Percentiles rank a stretch among this genome's conserved stretches.
Evolutionary conservation across 73 alveolate species (phyloP).

Genomic region (Paramecium pentaurelia): DNA sequence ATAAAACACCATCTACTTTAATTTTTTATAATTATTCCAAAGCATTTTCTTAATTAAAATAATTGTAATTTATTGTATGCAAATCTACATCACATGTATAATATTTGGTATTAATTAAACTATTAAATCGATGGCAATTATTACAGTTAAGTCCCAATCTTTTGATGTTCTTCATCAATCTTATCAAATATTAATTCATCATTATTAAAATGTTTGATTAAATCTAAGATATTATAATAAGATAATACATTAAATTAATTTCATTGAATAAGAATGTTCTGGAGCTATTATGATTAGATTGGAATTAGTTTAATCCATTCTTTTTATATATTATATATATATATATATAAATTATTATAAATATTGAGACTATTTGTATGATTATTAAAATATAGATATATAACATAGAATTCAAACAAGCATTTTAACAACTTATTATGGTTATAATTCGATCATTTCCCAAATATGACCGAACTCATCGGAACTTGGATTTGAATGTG

Average conservation of each 20-base stretch:
- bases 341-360: neutral
- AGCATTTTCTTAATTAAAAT: neutral
- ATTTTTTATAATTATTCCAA: neutral
- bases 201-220: neutral
- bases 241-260: neutral
- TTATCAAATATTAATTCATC: neutral
- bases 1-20: neutral
- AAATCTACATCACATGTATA: neutral
- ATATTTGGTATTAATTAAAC: neutral
- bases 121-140: neutral
- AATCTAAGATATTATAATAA: neutral
- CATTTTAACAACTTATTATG: conserved; percentile 43
- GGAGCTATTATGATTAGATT: neutral
- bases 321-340: neutral
- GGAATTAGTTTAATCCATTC: neutral
- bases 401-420: conserved; percentile 23
- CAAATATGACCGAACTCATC: conserved; percentile 28
- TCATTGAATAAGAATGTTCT: neutral
- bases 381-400: neutral
- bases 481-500: neutral
- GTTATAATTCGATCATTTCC: conserved; percentile 47
- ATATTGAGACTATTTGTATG: neutral
- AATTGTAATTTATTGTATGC: neutral
- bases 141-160: neutral
- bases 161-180: neutral